Evolutionary conservation across 2,329 filamentous ascomycete genomes (phyloP), one percentile per base, ranked within the genome.

Genomic region (Colletotrichum endophyticum): DNA sequence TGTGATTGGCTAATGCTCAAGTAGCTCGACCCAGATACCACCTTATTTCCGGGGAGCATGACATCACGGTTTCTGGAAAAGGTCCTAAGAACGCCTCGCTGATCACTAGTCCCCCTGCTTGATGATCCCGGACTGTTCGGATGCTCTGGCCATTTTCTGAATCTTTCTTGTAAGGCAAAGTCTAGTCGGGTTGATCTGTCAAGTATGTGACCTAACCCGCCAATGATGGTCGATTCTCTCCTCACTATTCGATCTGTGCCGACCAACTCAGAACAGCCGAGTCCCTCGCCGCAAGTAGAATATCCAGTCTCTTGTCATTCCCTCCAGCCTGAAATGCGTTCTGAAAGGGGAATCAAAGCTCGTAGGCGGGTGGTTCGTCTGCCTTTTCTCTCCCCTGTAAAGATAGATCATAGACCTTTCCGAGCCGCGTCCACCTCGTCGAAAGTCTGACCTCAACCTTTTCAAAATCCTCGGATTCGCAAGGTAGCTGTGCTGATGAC

Each of bases 281-380:
- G 16, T 49, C 15, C 44, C 6, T 53, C n/a, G 1, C 19, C 44
- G 11, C 8, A 53, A 53, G 19, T n/a, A 49, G 5, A 39, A 49
- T 12, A 6, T n/a, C 39, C 5, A 49, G 9, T 0, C 19, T 49
- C 0, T n/a, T 0, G 19, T 6, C 39, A 0, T 13, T 22, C 6
- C 12, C n/a, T 22, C 6, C 36, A 16, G 27, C 32, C 32, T 13
- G 32, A 13, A 30, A 30, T 30, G 34, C 7, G 34, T 4, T 15
- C 4, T 36, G 15, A 8, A 1, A 36, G 1, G 34, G 34, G 0
- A 36, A 1, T 36, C 34, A 44, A 2, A 44, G 16, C 16, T 44
- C 39, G 39, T 44, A 0, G 16, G 4, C 2, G 2, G 15, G 8
- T 44, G 16, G 0, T 8, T 19, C 39, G 39, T 44, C 39, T 1